Percentiles rank a stretch among this genome's conserved stretches.
Evolutionary conservation across 306 rosid genomes (phyloP).

Genomic region (Castanea crenata): DNA sequence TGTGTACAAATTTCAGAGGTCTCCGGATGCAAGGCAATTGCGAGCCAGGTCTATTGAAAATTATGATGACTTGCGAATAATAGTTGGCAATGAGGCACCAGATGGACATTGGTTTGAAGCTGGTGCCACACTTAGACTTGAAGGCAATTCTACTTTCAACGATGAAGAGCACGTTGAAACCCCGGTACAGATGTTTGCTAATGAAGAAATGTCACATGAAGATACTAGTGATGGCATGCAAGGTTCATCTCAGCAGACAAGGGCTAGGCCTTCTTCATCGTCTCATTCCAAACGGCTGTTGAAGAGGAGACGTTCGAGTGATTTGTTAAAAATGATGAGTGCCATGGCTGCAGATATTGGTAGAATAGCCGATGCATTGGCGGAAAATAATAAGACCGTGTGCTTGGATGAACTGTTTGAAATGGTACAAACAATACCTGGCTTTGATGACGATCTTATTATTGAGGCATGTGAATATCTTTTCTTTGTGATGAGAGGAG

Average conservation of each 20-base stretch:
- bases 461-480: conserved; percentile 57
- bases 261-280: conserved; percentile 46
- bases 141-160: conserved; percentile 26
- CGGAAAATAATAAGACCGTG: conserved; percentile 26
- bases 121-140: conserved; percentile 29
- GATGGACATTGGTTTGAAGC: conserved; percentile 37
- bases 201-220: conserved; percentile 30
- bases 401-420: conserved; percentile 53
- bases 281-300: conserved; percentile 44
- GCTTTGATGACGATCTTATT: conserved; percentile 57
- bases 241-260: conserved; percentile 49
- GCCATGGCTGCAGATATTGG: conserved; percentile 51
- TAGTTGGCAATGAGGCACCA: conserved; percentile 44
- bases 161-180: conserved; percentile 37
- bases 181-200: conserved; percentile 22
- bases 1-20: conserved; percentile 35
- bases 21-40: conserved; percentile 41
- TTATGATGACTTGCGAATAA: conserved; percentile 38
- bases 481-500: conserved; percentile 46
- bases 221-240: conserved; percentile 40
- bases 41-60: conserved; percentile 36
- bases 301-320: conserved; percentile 34
- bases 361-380: conserved; percentile 52
- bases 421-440: conserved; percentile 44
- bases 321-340: conserved; percentile 52